Evolutionary conservation across 1,139 yeast genomes (phyloP).

Genomic region (Protomyces gravidus): DNA sequence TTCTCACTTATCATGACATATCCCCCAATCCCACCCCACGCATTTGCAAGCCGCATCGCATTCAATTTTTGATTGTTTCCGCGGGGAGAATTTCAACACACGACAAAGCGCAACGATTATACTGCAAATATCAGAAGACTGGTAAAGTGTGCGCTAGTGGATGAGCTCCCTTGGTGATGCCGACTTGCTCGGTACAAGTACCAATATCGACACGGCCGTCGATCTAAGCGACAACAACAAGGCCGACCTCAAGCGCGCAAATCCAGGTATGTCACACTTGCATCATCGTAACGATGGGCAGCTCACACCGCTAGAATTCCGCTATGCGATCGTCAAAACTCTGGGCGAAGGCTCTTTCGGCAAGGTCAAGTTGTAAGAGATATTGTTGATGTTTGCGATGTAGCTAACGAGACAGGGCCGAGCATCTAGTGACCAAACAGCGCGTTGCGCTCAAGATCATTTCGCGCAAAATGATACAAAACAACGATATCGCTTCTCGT

Average conservation of each 20-base stretch:
- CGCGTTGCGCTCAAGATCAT: slow-evolving; percentile 91
- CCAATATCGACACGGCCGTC: slow-evolving; percentile 25
- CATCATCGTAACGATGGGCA: background rate
- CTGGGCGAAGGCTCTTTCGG: slow-evolving; percentile 98
- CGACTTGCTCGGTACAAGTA: slow-evolving; percentile 20
- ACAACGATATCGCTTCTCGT: slow-evolving; percentile 96
- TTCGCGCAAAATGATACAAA: slow-evolving; percentile 87
- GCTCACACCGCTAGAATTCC: slow-evolving; percentile 46
- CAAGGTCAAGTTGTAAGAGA: slow-evolving; percentile 63
- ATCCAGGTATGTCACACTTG: slow-evolving; percentile 5
- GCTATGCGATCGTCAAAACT: slow-evolving; percentile 85
- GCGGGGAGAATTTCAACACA: no score
- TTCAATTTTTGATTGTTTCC: no score
- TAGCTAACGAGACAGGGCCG: slow-evolving; percentile 51
- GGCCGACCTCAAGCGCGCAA: background rate
- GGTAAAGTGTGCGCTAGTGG: background rate
- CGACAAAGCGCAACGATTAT: background rate
- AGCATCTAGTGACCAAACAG: slow-evolving; percentile 87
- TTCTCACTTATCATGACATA: no score
- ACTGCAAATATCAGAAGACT: no score
- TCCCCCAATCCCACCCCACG: no score
- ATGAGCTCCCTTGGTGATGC: slow-evolving; percentile 1
- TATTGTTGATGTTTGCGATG: background rate
- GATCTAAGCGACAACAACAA: slow-evolving; percentile 19
- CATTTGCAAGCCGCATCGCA: no score